phyloP scores from a whole-genome alignment of 1,284 basidiomycete genomes.

The Ustilago bromivora region DNA sequence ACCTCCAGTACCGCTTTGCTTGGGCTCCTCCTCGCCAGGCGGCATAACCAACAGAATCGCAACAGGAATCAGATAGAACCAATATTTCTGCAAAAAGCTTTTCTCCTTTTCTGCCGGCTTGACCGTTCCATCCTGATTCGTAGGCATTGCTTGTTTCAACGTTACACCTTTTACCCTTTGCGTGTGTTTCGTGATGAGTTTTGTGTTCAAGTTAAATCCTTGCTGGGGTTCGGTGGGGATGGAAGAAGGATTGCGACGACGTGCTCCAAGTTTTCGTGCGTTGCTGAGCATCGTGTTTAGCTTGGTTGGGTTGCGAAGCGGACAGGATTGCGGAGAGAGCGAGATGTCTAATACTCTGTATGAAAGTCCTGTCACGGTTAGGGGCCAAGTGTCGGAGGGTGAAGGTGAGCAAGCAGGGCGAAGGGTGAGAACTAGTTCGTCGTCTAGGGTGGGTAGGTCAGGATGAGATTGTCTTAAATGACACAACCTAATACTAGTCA shows the following conservation, averaged over 20 bases:
- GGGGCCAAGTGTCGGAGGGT: not conserved
- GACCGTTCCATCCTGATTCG: conserved; percentile 46
- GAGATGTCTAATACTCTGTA: conserved; percentile 38
- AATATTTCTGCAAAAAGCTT: conserved; percentile 58
- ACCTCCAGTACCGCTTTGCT: conserved; percentile 13
- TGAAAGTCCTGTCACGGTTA: not conserved
- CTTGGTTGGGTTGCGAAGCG: conserved; percentile 7
- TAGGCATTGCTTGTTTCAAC: conserved; percentile 25
- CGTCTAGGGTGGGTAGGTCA: conserved; percentile 19
- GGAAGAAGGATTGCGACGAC: not conserved
- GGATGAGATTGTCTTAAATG: conserved; percentile 30
- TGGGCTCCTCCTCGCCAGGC: conserved; percentile 37
- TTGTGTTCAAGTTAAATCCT: conserved; percentile 10
- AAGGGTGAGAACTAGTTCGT: conserved; percentile 18
- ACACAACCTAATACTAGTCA: conserved; percentile 24
- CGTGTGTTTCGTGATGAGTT: not conserved
- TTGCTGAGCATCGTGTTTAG: not conserved
- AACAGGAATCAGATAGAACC: conserved; percentile 56
- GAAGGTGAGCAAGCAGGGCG: not conserved
- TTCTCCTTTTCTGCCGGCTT: conserved; percentile 29
- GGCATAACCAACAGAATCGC: conserved; percentile 53
- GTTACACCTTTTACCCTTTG: not conserved
- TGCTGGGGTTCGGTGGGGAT: not conserved
- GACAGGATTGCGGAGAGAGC: conserved; percentile 19
- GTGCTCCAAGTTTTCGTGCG: not conserved